Evolutionary conservation across 2,329 filamentous ascomycete genomes (phyloP), one percentile per base, ranked within the genome.

Genomic region (Graphilbum ipis-grandicollis): DNA sequence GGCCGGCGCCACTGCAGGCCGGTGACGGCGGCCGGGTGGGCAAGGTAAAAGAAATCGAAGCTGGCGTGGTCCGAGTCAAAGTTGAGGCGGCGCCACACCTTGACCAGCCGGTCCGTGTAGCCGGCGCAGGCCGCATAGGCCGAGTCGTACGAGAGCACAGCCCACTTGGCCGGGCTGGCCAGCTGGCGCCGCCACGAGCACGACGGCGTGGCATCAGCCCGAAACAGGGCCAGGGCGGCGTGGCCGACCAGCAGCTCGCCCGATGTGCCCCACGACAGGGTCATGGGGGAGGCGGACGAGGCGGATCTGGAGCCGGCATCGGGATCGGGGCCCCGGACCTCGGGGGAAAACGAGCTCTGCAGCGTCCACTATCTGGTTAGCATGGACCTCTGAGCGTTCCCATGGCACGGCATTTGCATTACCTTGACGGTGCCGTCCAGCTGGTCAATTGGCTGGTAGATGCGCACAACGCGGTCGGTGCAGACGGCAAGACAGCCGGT

Each of bases 31-130:
- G 71, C 66, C 1, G 84, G 82, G 52, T 98, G 90, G n/a, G 75
- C 66, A 2, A 98, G 71, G 55, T 96, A 96, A 21, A 77, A 76
- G 48, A 93, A 77, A 48, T 96, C 88, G 56, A 96, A 96, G 39
- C 80, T 70, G 29, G 84, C 79, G 46, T 92, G 79, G 40, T 84
- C 78, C 1, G 74, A 69, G 13, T 84, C 84, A 51, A 88, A 94
- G 9, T 79, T 80, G 19, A 93, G 62, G 37, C 88, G 71, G 44
- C 85, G 74, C 90, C 92, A 98, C 48, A 96, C 71, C 58, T 98
- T 96, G 46, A 93, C 75, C 17, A 96, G 60, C 36, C 78, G 69
- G 54, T 96, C 90, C 51, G 82, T 73, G 35, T 66, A 62, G 31
- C 84, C 80, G 12, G 80, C 71, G 2, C 82, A 86, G 15, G 85